Percentiles rank a stretch among this genome's conserved stretches.
phyloP scores from a whole-genome alignment of 345 rosid species.

The Euphorbia peplus region DNA sequence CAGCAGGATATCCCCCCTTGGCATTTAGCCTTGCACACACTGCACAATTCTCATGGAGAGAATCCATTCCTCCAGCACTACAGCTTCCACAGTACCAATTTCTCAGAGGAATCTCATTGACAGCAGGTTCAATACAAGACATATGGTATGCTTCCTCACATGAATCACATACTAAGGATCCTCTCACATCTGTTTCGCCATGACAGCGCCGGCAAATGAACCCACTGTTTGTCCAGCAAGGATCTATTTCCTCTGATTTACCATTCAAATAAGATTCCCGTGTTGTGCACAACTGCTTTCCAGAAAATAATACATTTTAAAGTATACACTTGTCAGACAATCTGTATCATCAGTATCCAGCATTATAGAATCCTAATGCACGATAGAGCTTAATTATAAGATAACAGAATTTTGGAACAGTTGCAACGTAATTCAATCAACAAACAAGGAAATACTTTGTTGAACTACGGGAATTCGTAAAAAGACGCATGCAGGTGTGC shows the following conservation, averaged over 20 bases:
- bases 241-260: conserved; percentile 43
- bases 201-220: conserved; percentile 64
- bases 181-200: conserved; percentile 55
- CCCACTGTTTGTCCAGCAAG: conserved; percentile 29
- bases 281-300: conserved; percentile 35
- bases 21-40: conserved; percentile 64
- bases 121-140: conserved; percentile 71
- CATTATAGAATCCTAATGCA: background rate
- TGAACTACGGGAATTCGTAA: background rate
- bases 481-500: background rate
- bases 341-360: background rate
- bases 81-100: conserved; percentile 81
- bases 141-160: conserved; percentile 85
- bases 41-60: conserved; percentile 68
- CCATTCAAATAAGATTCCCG: conserved; percentile 40
- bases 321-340: conserved; percentile 1
- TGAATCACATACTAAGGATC: conserved; percentile 78
- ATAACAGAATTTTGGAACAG: background rate
- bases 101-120: conserved; percentile 52
- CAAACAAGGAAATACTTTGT: background rate
- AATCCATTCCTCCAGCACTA: conserved; percentile 50
- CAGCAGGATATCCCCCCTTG: conserved; percentile 18
- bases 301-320: conserved; percentile 16
- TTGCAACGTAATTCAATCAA: background rate
- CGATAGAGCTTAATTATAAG: background rate